These are phyloP conservation scores for Collybia nuda DNA, from an alignment of 768 basidiomycete species.

Conservation along the genomic window DNA sequence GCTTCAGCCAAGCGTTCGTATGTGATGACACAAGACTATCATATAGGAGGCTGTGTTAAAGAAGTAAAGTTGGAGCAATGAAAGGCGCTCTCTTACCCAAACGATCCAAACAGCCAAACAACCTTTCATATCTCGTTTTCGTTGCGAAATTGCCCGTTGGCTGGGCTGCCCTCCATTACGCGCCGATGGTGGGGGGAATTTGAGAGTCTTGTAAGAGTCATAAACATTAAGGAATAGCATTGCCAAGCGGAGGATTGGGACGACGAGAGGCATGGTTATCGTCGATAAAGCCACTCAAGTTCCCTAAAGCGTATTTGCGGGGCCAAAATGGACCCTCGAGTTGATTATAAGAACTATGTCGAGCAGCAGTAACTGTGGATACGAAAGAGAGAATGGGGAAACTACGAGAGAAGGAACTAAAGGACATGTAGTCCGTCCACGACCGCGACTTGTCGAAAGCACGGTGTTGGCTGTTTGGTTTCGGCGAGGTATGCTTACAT, in stretches of 20 bases:
- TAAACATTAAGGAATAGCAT: conserved; percentile 81
- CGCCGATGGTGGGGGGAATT: conserved; percentile 54
- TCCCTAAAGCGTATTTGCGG: neutral
- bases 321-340: neutral
- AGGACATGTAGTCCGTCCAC: conserved; percentile 11
- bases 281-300: conserved; percentile 3
- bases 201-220: conserved; percentile 83
- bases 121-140: conserved; percentile 86
- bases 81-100: conserved; percentile 54
- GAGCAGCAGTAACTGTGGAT: neutral
- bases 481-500: conserved; percentile 14
- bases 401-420: conserved; percentile 5
- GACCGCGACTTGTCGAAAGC: neutral
- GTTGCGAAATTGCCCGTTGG: conserved; percentile 63
- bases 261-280: conserved; percentile 61
- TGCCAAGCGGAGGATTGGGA: conserved; percentile 64
- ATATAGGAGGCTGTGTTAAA: conserved; percentile 6
- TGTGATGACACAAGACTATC: conserved; percentile 62
- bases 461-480: conserved; percentile 8
- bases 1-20: conserved; percentile 70
- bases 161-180: conserved; percentile 63
- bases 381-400: conserved; percentile 11
- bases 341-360: neutral
- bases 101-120: conserved; percentile 83
- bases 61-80: neutral